Percentiles rank a stretch among this genome's conserved stretches.
Conservation (phyloP, 2,329 filamentous ascomycete genomes). For the Massarina eburnea region DNA sequence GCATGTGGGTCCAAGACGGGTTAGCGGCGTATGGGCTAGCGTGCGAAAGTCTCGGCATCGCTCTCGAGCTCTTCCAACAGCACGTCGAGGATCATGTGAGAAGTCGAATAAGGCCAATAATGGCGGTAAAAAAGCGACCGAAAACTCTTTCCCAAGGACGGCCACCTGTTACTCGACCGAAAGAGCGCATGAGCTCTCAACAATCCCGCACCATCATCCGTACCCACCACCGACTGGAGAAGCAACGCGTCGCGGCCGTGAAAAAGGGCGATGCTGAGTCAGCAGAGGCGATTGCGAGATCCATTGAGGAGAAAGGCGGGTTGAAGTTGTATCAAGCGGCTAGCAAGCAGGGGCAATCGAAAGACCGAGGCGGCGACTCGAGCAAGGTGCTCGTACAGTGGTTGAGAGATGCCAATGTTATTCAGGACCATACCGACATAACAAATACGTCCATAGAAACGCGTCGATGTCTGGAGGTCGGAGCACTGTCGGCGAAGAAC, state of each 20-base stretch:
- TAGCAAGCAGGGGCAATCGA: constrained; percentile 63
- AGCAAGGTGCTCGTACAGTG: constrained; percentile 62
- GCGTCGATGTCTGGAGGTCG: constrained; percentile 81
- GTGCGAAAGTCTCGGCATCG: constrained; percentile 19
- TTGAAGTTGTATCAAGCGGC: constrained; percentile 63
- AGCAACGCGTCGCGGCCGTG: constrained; percentile 56
- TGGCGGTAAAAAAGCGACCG: constrained; percentile 38
- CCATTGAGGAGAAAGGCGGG: constrained; percentile 60
- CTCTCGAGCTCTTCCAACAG: background rate
- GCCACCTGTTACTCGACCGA: constrained; percentile 30
- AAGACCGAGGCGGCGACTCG: constrained; percentile 64
- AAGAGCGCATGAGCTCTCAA: constrained; percentile 54
- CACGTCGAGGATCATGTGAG: constrained; percentile 11
- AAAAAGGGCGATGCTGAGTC: constrained; percentile 44
- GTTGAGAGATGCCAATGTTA: constrained; percentile 46
- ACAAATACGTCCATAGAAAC: background rate
- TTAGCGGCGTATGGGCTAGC: constrained; percentile 21
- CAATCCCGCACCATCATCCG: constrained; percentile 61
- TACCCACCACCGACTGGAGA: constrained; percentile 62
- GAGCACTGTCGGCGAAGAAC: constrained; percentile 81
- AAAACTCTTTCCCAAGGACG: constrained; percentile 39
- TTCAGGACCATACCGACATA: constrained; percentile 13
- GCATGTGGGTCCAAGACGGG: constrained; percentile 15
- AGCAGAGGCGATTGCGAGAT: constrained; percentile 47
- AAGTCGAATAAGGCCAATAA: constrained; percentile 7